Base-by-base conservation (phyloP, 1,284 basidiomycete genomes). In the Vanrija humicola region DNA sequence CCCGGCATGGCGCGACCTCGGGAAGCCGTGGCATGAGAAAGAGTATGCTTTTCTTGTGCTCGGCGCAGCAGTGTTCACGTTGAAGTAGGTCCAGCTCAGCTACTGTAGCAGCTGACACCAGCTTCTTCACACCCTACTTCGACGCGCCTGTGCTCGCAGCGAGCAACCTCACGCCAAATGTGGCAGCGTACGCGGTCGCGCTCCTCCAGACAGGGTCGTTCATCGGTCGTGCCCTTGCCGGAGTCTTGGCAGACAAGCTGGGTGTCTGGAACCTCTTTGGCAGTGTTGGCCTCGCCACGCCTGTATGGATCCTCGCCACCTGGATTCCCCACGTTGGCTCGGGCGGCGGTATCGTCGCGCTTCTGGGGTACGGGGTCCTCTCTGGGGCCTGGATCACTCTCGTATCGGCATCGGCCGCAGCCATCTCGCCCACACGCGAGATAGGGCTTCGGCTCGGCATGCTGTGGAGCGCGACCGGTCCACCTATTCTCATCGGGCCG, bases 401-500 rank as follows among this genome's bases (percentile, higher is more conserved):
- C 19, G 65, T 72, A 2, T 64, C 70, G 1, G 70, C 74, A 16
- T 62, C 64, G 16, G 64, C 64, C 16, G 74, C 68, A 0, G 50
- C 67, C 4, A 68, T 76, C 48, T 65, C 62, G 14, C 74, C 74
- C 3, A 64, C 65, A 4, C 58, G 62, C 26, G 74, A 76, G 53
- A 67, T 72, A 38, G 74, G 74, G 1, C 65, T 70, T 59, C 51
- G 74, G 14, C 53, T 76, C 28, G 73, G 74, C 21, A 70, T 76
- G 69, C 56, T 73, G 29, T 75, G 72, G 70, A 60, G 61, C 3
- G 44, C 65, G n/a, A 63, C 64, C 3, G 58, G 64, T 1, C 38
- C 72, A 5, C 64, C 70, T 0, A 51, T 65, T 18, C 61, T 75
- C 15, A 63, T 64, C 9, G 73, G 74, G 2, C 74, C 74, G 2